Conservation (phyloP, 83 land plant species). For the Diphasiastrum complanatum region DNA sequence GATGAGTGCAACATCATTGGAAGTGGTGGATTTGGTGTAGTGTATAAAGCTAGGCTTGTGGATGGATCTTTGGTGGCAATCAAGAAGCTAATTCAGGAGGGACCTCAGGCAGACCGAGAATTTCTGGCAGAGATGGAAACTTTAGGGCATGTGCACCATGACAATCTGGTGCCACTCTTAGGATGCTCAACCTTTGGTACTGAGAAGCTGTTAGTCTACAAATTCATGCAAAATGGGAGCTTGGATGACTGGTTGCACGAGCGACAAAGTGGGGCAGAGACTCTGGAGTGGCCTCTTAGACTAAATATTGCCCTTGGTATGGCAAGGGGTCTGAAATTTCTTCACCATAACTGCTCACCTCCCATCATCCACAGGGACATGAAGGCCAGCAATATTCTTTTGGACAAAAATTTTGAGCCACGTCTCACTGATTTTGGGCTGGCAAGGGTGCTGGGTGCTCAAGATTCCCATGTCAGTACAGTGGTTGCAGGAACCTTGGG, state of each 20-base stretch:
- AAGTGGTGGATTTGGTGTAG: conserved; percentile 10
- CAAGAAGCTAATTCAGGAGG: conserved; percentile 16
- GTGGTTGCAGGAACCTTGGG: conserved; percentile 29
- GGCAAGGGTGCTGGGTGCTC: conserved; percentile 20
- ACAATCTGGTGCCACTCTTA: conserved; percentile 65
- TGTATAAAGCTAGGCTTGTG: conserved; percentile 9
- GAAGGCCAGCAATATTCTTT: conserved; percentile 28
- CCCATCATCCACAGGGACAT: too few relatives aligned
- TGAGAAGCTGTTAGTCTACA: conserved; percentile 61
- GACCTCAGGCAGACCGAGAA: conserved; percentile 13
- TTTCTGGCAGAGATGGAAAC: too few relatives aligned
- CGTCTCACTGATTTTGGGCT: conserved; percentile 30
- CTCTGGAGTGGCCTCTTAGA: conserved; percentile 51
- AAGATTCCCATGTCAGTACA: conserved; percentile 28
- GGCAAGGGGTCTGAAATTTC: conserved; percentile 63
- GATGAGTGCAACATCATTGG: conserved; percentile 7
- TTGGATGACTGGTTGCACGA: conserved; percentile 37
- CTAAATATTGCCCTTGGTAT: conserved; percentile 47
- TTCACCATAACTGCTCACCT: conserved; percentile 40
- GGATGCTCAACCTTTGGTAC: conserved; percentile 50
- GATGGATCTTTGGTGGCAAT: conserved; percentile 10
- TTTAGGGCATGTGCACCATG: conserved; percentile 65
- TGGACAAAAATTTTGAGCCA: conserved; percentile 27
- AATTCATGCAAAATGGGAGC: conserved; percentile 85
- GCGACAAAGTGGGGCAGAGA: conserved; percentile 33